Conservation (phyloP, 1,139 yeast species). For the Saccharomyces pastorianus region DNA sequence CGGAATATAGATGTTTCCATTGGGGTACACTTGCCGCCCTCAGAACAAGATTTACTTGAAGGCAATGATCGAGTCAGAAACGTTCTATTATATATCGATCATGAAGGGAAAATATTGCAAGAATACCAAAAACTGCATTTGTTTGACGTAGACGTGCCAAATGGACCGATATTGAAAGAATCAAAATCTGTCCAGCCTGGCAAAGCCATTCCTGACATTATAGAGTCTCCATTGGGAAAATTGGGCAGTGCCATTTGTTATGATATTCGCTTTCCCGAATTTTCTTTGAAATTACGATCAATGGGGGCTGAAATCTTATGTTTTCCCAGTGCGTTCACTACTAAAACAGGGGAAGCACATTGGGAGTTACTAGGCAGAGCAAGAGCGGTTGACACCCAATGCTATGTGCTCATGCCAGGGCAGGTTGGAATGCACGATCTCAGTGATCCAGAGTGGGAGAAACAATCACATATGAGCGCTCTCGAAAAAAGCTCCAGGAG, state of each 20-base stretch:
- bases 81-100: conserved; percentile 61
- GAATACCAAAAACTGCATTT: conserved; percentile 80
- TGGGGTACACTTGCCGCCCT: conserved; percentile 76
- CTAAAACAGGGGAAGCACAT: conserved; percentile 84
- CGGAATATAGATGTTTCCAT: conserved; percentile 45
- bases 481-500: conserved; percentile 29
- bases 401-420: conserved; percentile 85
- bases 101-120: conserved; percentile 54
- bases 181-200: conserved; percentile 83
- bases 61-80: conserved; percentile 48
- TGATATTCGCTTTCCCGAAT: conserved; percentile 83
- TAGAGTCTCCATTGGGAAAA: conserved; percentile 51
- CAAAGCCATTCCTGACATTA: conserved; percentile 43
- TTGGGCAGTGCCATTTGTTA: conserved; percentile 76
- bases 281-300: conserved; percentile 54
- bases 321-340: conserved; percentile 88
- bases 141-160: conserved; percentile 75
- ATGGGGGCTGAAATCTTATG: conserved; percentile 72
- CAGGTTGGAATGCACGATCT: conserved; percentile 73
- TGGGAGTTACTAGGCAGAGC: conserved; percentile 77
- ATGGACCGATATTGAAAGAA: conserved; percentile 69
- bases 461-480: conserved; percentile 8
- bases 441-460: conserved; percentile 30
- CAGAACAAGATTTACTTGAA: conserved; percentile 8
- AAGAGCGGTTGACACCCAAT: conserved; percentile 81